A percentile compares a stretch with the other conserved stretches of the same genome.
Conservation (phyloP, 257 asterid species). For the Solanum pennellii region DNA sequence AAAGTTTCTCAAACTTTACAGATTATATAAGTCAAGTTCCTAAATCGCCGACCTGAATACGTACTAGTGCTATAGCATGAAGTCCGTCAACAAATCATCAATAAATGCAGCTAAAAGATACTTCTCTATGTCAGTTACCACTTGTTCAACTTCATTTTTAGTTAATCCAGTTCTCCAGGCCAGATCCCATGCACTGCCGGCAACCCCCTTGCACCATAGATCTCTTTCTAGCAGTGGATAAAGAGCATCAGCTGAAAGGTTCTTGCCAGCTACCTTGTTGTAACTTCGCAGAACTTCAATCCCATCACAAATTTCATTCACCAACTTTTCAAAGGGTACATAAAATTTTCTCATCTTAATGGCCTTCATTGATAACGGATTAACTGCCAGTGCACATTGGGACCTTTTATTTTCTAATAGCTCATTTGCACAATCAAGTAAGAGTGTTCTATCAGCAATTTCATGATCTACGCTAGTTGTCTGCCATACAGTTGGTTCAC, state of each 20-base stretch:
- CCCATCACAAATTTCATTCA: conserved; percentile 23
- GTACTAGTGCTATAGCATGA: not conserved
- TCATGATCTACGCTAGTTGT: conserved; percentile 4
- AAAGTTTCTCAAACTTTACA: not conserved
- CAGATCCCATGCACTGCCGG: conserved; percentile 21
- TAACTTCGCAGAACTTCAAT: conserved; percentile 22
- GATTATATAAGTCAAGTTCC: not conserved
- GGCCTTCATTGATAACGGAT: conserved; percentile 11
- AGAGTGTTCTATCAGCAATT: conserved; percentile 5
- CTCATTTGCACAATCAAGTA: conserved; percentile 35
- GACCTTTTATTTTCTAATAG: conserved; percentile 27
- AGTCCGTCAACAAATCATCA: conserved; percentile 18
- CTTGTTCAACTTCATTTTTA: conserved; percentile 19
- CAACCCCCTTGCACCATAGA: conserved; percentile 20
- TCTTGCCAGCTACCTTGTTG: not conserved
- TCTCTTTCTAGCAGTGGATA: conserved; percentile 27
- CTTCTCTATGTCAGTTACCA: conserved; percentile 29
- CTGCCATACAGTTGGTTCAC: not conserved
- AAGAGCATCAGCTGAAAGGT: conserved; percentile 11
- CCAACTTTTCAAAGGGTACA: conserved; percentile 17
- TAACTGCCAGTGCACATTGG: not conserved
- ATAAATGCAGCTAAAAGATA: conserved; percentile 25
- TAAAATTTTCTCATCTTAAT: conserved; percentile 1
- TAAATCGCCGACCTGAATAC: not conserved
- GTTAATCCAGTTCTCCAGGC: conserved; percentile 27